These are phyloP conservation scores for Leptographium wingfieldii DNA, from an alignment of 2,329 filamentous ascomycete genomes.

Conservation along the genomic window DNA sequence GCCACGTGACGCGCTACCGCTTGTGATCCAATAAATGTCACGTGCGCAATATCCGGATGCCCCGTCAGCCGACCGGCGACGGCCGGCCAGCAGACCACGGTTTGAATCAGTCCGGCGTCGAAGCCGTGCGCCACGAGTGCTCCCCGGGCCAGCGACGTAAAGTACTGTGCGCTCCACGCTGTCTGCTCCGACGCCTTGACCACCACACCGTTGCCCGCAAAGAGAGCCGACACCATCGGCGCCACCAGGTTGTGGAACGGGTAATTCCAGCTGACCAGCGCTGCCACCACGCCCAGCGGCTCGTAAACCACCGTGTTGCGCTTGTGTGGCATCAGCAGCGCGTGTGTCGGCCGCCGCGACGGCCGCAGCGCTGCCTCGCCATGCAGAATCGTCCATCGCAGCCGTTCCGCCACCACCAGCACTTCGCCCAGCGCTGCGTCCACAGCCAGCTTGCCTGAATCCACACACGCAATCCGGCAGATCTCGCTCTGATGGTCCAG, in stretches of 20 bases:
- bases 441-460: constrained; percentile 92
- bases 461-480: constrained; percentile 71
- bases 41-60: constrained; percentile 70
- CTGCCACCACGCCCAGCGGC: constrained; percentile 82
- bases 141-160: constrained; percentile 62
- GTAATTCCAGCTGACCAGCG: constrained; percentile 95
- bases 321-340: constrained; percentile 87
- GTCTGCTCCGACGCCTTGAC: constrained; percentile 95
- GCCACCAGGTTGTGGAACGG: constrained; percentile 91
- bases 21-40: constrained; percentile 92
- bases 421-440: constrained; percentile 93
- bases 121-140: constrained; percentile 76
- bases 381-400: constrained; percentile 86
- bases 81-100: constrained; percentile 76
- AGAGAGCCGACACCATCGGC: constrained; percentile 80
- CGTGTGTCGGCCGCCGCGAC: constrained; percentile 65
- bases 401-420: constrained; percentile 82
- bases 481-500: constrained; percentile 84
- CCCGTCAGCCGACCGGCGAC: constrained; percentile 72
- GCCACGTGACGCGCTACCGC: constrained; percentile 81
- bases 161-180: constrained; percentile 82
- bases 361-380: constrained; percentile 69
- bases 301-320: constrained; percentile 82
- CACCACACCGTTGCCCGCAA: constrained; percentile 81
- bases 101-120: constrained; percentile 69